Evolutionary conservation across 2,329 filamentous ascomycete species (phyloP), one percentile per base, ranked within the genome.

Genomic region (Fonsecaea pugnacius): DNA sequence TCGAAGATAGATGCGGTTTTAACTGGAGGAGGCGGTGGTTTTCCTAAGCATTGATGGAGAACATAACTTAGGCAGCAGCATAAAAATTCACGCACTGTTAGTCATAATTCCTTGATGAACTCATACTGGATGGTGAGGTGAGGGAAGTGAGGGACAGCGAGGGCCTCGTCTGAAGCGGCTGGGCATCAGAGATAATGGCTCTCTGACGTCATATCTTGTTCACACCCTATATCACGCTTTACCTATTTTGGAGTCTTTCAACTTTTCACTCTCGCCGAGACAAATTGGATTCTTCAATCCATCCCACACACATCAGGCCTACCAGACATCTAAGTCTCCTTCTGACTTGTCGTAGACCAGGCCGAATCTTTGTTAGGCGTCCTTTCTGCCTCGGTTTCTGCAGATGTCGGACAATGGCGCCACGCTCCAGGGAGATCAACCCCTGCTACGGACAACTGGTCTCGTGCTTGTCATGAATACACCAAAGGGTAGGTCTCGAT

Each of bases 401-500:
- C 63, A 55, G 32, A 69, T 69, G 67, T 46, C 65, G 59, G 57
- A 64, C 50, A 60, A 66, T 60, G 67, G 50, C n/a, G 9, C 38
- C 40, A 51, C 60, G 46, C 24, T 58, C 51, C 30, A 64, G 12
- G 67, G 55, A 55, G 57, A 64, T 32, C 65, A 67, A 53, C 59
- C 67, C 36, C 65, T 71, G 7, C 43, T 48, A 14, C 61, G 69
- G 48, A 62, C 69, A 3, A 16, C 40, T 10, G 69, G 68, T 14
- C 69, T 72, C n/a, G 53, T 66, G 2, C 69, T 72, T 24, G 67
- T 70, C 36, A 59, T 64, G 51, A 68, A 72, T 36, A 72, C 70
- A 21, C 65, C 70, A 4, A 72, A 72, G 69, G 70, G 70, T 70
- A 61, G 63, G 63, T 35, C 36, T 35, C 33, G 33, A 32, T 53